Conservation (phyloP, 2,329 filamentous ascomycete species). For the Penicillium sp. region DNA sequence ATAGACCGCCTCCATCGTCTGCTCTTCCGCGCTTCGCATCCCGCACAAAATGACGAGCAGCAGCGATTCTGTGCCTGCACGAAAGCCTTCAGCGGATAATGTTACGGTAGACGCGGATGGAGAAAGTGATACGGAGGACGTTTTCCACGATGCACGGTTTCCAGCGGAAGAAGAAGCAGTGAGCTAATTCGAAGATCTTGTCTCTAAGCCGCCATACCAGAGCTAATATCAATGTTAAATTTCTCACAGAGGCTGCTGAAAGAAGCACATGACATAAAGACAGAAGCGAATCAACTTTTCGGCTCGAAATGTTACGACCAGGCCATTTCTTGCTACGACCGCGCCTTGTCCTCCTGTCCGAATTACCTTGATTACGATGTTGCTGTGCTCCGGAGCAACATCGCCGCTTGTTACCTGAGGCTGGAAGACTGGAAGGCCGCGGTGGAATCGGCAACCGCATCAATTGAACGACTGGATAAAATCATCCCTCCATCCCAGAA, state of each 20-base stretch:
- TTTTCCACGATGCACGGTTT: constrained; percentile 50
- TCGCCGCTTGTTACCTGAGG: constrained; percentile 86
- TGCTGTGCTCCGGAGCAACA: constrained; percentile 84
- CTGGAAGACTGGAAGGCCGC: constrained; percentile 84
- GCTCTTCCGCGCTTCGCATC: constrained; percentile 2
- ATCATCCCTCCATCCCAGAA: constrained; percentile 50
- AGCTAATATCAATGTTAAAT: background rate
- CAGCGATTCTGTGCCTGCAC: background rate
- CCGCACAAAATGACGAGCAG: constrained; percentile 30
- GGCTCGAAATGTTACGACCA: constrained; percentile 70
- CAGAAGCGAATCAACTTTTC: constrained; percentile 80
- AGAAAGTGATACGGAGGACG: constrained; percentile 42
- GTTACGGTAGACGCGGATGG: constrained; percentile 27
- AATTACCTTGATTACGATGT: constrained; percentile 86
- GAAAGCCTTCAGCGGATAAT: constrained; percentile 9
- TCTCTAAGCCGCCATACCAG: constrained; percentile 1
- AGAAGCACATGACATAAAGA: constrained; percentile 74
- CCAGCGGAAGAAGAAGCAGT: constrained; percentile 54
- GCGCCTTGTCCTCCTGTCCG: constrained; percentile 77
- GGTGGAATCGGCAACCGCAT: constrained; percentile 71
- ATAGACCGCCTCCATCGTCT: constrained; percentile 14
- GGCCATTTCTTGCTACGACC: constrained; percentile 81
- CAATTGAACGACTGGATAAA: constrained; percentile 73
- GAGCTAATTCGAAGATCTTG: constrained; percentile 21
- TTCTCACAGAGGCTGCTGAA: constrained; percentile 64